These are phyloP conservation scores for Magnusiomyces starmeri DNA, from an alignment of 1,139 yeast species.

Conservation along the genomic window DNA sequence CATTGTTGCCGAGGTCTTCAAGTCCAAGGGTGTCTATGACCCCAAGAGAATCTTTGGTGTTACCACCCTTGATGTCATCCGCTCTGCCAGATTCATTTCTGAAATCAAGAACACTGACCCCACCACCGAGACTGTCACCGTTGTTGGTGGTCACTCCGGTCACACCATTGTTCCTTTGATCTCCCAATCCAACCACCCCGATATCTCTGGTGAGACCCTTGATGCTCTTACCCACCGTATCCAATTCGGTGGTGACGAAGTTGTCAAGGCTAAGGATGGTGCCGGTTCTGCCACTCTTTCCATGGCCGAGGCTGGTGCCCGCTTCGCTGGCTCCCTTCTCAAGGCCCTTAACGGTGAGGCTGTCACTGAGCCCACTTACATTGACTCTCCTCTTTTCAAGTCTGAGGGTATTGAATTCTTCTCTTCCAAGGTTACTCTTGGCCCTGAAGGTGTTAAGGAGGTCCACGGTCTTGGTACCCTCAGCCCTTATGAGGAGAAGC, in stretches of 20 bases:
- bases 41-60: slow-evolving; percentile 93
- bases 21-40: slow-evolving; percentile 79
- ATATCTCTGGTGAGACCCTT: slow-evolving; percentile 47
- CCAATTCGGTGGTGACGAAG: slow-evolving; percentile 99
- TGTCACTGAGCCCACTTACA: slow-evolving; percentile 54
- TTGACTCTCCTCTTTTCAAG: slow-evolving; percentile 73
- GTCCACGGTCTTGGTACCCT: slow-evolving; percentile 68
- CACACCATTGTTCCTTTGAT: slow-evolving; percentile 94
- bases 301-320: slow-evolving; percentile 98
- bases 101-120: slow-evolving; percentile 57
- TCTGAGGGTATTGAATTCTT: slow-evolving; percentile 83
- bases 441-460: slow-evolving; percentile 82
- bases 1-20: slow-evolving; percentile 90
- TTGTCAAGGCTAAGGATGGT: slow-evolving; percentile 96
- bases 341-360: slow-evolving; percentile 46
- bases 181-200: slow-evolving; percentile 55
- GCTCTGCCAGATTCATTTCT: slow-evolving; percentile 88
- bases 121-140: slow-evolving; percentile 43
- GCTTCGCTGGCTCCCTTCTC: slow-evolving; percentile 51
- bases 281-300: slow-evolving; percentile 98
- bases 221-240: slow-evolving; percentile 84
- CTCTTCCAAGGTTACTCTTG: slow-evolving; percentile 85
- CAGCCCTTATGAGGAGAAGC: slow-evolving; percentile 72
- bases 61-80: slow-evolving; percentile 89
- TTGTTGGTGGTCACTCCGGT: slow-evolving; percentile 98